phyloP scores from a whole-genome alignment of 768 basidiomycete species.

The Tremella mesenterica region DNA sequence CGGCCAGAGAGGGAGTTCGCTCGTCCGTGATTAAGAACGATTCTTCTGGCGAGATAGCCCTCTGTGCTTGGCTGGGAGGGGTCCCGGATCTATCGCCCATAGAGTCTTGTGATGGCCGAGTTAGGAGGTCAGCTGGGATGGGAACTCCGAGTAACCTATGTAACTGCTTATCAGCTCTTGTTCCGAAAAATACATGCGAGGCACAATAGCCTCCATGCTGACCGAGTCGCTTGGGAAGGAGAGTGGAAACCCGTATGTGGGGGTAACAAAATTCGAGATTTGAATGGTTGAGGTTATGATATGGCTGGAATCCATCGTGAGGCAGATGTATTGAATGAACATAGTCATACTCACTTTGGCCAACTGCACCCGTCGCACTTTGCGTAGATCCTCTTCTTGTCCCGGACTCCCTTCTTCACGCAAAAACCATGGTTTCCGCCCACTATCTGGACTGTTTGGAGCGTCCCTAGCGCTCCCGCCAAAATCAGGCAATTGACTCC shows the following conservation, averaged over 20 bases:
- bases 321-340: too few relatives aligned
- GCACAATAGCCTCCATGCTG: too few relatives aligned
- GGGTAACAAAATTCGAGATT: too few relatives aligned
- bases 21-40: background rate
- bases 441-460: too few relatives aligned
- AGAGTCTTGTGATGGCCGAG: background rate
- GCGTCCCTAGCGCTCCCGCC: too few relatives aligned
- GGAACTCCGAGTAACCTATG: constrained; percentile 23
- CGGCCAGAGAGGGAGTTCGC: background rate
- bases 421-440: too few relatives aligned
- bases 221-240: too few relatives aligned
- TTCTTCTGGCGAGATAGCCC: background rate
- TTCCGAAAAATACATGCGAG: too few relatives aligned
- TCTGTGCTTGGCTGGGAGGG: background rate
- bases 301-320: too few relatives aligned
- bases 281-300: too few relatives aligned
- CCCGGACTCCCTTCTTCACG: background rate
- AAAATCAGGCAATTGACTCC: too few relatives aligned
- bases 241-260: too few relatives aligned
- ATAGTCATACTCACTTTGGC: constrained; percentile 19
- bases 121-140: constrained; percentile 12
- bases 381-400: constrained; percentile 3
- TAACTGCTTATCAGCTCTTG: constrained; percentile 7
- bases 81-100: background rate
- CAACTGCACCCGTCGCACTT: constrained; percentile 7